Base-by-base conservation (phyloP, 108 stramenopile species). In the Heterococcus sp. region DNA sequence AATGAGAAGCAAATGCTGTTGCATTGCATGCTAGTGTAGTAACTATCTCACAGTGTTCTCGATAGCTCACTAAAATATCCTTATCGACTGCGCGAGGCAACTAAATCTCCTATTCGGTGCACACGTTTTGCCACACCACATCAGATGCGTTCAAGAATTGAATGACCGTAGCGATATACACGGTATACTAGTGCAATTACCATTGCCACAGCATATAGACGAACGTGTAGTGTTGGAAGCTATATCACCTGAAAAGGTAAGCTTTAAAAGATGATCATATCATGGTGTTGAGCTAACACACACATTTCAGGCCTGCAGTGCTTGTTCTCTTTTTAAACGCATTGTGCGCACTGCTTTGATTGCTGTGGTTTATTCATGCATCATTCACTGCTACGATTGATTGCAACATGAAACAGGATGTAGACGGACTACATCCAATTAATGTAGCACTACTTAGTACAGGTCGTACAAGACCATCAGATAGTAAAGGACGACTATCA, bases 161-260 rank as follows among this genome's bases (percentile, higher is more conserved):
- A 98, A 96, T 71, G 89, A 78, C 2, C 90, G 95, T 73, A 37
- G 73, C 11, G 76, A 84, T 27, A 93, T 99, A 30, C 94, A 99
- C 82, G 96, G 96, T 1, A 99, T 99, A 73, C 88, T 99, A 58
- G 94, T 99, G 2, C 98, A 99, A 88, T 89, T 99, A 35, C 98
- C 98, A 0, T 78, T 99, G 11, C 98, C 98, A 1, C 67, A 71
- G 5, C 93, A 96, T 70, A 89, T 95, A 67, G 75, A 94, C 78
- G 93, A 98, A 79, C 72, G 83, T 27, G 75, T 30, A 31, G 92
- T 95, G 32, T 87, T 95, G 69, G 64, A 87, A 32, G 32, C 1
- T 8, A 58, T 58, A 14, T 21, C 21, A 21, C 46, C 46, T 58
- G 46, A 58, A 58, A 58, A 58, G 46, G 46, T 58, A 21, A 58